phyloP scores from a whole-genome alignment of 2,329 filamentous ascomycete species.

The Pestalotiopsis sp. region DNA sequence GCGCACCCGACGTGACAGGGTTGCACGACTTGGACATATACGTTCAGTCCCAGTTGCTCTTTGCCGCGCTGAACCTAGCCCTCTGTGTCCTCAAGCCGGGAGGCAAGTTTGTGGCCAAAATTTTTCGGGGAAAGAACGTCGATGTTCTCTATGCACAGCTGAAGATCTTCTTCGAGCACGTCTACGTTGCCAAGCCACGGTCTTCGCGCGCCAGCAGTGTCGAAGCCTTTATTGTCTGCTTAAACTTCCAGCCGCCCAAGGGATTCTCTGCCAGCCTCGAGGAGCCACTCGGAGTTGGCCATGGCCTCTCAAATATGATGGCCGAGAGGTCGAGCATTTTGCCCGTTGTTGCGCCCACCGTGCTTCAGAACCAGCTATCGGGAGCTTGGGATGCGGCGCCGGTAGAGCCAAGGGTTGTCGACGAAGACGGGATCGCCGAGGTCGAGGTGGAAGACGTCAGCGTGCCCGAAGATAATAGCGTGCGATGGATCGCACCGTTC shows the following conservation, averaged over 20 bases:
- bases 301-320: conserved; percentile 54
- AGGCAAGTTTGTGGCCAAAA: conserved; percentile 97
- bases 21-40: conserved; percentile 98
- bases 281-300: conserved; percentile 70
- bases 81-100: conserved; percentile 90
- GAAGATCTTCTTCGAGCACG: conserved; percentile 84
- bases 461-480: conserved; percentile 41
- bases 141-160: conserved; percentile 93
- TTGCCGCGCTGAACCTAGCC: conserved; percentile 90
- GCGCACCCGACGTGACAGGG: conserved; percentile 94
- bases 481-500: conserved; percentile 90
- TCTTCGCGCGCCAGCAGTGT: conserved; percentile 95
- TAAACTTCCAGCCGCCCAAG: conserved; percentile 80
- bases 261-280: conserved; percentile 78
- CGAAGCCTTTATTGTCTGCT: conserved; percentile 94
- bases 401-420: conserved; percentile 16
- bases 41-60: conserved; percentile 93
- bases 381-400: conserved; percentile 45
- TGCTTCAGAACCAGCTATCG: conserved; percentile 48
- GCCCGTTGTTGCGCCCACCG: conserved; percentile 42
- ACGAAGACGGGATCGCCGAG: conserved; percentile 45
- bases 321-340: conserved; percentile 41
- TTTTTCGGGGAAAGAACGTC: conserved; percentile 94
- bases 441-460: conserved; percentile 52
- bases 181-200: conserved; percentile 90